phyloP scores from a whole-genome alignment of 495 filamentous ascomycete species.

The Tetracladium setigerum region DNA sequence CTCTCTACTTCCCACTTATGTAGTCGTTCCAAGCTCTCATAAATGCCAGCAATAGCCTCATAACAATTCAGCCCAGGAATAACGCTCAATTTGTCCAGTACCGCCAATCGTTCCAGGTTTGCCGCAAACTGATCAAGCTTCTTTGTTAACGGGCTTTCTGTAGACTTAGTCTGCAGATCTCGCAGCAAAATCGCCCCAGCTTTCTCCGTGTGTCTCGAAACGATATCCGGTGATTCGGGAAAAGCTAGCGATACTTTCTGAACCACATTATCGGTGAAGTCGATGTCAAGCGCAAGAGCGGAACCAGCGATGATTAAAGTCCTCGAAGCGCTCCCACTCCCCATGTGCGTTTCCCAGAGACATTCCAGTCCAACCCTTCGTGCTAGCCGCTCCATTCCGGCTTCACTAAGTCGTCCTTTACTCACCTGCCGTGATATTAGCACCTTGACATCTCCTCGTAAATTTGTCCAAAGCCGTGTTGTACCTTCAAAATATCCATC shows the following conservation, averaged over 20 bases:
- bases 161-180: constrained; percentile 38
- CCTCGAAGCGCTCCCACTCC: constrained; percentile 32
- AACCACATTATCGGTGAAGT: constrained; percentile 42
- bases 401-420: constrained; percentile 61
- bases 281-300: constrained; percentile 47
- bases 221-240: constrained; percentile 37
- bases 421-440: constrained; percentile 25
- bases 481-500: constrained; percentile 34
- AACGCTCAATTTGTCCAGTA: constrained; percentile 70
- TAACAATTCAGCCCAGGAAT: constrained; percentile 73
- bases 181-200: constrained; percentile 46
- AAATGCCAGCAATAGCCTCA: constrained; percentile 78
- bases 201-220: constrained; percentile 39
- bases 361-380: constrained; percentile 64
- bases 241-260: constrained; percentile 37
- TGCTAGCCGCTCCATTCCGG: constrained; percentile 71
- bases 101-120: constrained; percentile 73
- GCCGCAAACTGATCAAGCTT: constrained; percentile 62
- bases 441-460: neutral
- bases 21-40: constrained; percentile 53
- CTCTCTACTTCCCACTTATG: constrained; percentile 62
- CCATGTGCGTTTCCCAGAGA: constrained; percentile 55
- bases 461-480: neutral
- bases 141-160: constrained; percentile 47
- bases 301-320: constrained; percentile 66